Base-by-base conservation (phyloP, 305 asterid species). In the Fraxinus latifolia region DNA sequence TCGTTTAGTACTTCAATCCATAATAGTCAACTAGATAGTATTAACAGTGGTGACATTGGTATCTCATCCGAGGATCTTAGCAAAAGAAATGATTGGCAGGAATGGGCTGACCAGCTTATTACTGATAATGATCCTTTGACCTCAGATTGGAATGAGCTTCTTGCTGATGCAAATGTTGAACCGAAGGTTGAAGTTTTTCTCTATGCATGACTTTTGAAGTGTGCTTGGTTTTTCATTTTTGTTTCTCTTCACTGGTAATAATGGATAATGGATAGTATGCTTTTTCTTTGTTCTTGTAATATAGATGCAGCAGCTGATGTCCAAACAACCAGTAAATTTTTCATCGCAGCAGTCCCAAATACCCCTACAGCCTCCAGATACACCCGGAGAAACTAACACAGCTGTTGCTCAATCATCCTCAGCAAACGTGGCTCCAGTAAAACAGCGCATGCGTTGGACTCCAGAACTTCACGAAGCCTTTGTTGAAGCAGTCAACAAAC, bases 381-480 rank as follows among this genome's bases (percentile, higher is more conserved):
- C 94, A 70, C 87, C 93, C 68, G 93, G 86, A 81, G 97, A 93
- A 88, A 88, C 85, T 70, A 82, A 86, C 77, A 77, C 80, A 6
- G 79, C 79, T 85, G 89, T 85, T 67, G 86, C 89, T 78, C 92
- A 89, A 77, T 86, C 94, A 77, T 84, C 97, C 81, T 89, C 96
- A 27, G 88, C 86, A 47, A 91, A 87, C 90, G 87, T 87, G 89
- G 92, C 95, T 83, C 86, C 90, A 75, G 83, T 90, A 75, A 95
- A 92, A 93, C 97, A 93, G 81, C 97, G 99, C 70, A 93, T 95
- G 97, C 98, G 99, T 77, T 95, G 99, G 99, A 95, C 99, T 58
- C 98, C 94, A 50, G 99, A 95, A 85, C 95, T 93, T 82, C 99
- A 95, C 80, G 98, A 95, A 89, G 90, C 97, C 86, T 95, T 95